Conservation (phyloP, 2,329 filamentous ascomycete species). For the Talaromyces atroroseus region DNA sequence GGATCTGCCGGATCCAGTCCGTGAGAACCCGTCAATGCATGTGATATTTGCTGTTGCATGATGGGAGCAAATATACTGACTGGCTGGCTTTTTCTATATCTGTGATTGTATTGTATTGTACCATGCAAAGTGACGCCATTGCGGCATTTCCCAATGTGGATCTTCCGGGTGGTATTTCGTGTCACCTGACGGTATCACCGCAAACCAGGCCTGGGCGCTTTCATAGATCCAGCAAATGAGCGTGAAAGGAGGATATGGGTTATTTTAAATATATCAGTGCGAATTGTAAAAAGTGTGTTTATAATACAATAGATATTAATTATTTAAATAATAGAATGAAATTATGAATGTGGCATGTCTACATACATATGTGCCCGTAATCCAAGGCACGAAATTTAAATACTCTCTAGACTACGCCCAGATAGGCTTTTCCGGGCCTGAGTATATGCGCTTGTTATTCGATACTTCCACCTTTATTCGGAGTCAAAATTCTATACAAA, state of each 20-base stretch:
- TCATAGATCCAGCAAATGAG: neutral
- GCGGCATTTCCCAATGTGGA: conserved; percentile 12
- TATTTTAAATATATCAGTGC: neutral
- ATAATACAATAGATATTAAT: neutral
- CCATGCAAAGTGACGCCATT: neutral
- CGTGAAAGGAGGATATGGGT: neutral
- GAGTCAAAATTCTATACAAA: too few relatives aligned
- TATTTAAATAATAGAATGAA: neutral
- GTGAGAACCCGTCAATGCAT: neutral
- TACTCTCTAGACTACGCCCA: neutral
- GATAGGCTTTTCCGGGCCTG: neutral
- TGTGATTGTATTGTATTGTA: neutral
- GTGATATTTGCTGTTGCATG: neutral
- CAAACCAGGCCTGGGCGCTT: neutral
- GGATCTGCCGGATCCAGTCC: neutral
- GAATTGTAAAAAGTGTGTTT: too few relatives aligned
- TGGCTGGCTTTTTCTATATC: neutral
- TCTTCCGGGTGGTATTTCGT: neutral
- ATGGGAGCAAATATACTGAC: neutral
- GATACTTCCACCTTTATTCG: too few relatives aligned
- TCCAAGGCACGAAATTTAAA: neutral
- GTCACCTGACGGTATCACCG: neutral
- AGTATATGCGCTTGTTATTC: too few relatives aligned
- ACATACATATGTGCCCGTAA: neutral
- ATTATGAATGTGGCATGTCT: too few relatives aligned